A percentile compares a stretch with the other conserved stretches of the same genome.
Evolutionary conservation across 768 basidiomycete species (phyloP).

Genomic region (Gymnopilus junonius): DNA sequence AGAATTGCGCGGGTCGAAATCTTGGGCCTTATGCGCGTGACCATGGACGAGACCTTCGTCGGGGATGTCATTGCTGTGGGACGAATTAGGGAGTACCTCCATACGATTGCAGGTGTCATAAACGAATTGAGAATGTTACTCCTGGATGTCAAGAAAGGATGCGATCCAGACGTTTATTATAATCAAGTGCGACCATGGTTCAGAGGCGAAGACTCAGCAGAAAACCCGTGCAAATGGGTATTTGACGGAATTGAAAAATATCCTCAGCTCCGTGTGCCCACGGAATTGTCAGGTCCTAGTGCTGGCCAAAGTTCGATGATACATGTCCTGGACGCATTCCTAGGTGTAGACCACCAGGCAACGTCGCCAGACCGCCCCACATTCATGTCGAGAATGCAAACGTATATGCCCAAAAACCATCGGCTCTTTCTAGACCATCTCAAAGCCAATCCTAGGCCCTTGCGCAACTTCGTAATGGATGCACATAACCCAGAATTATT

Average conservation of each 20-base stretch:
- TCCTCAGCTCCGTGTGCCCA: slow-evolving; percentile 43
- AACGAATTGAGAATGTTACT: slow-evolving; percentile 70
- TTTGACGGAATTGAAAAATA: slow-evolving; percentile 51
- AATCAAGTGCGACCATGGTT: slow-evolving; percentile 84
- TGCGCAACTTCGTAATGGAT: slow-evolving; percentile 58
- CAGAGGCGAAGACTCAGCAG: slow-evolving; percentile 70
- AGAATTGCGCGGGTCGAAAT: slow-evolving; percentile 89
- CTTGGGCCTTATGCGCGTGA: slow-evolving; percentile 83
- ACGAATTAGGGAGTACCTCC: slow-evolving; percentile 71
- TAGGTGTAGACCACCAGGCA: slow-evolving; percentile 64
- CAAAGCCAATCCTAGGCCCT: slow-evolving; percentile 57
- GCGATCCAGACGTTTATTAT: slow-evolving; percentile 80
- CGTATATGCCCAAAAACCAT: slow-evolving; percentile 87
- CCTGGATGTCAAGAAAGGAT: slow-evolving; percentile 67
- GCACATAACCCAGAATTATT: slow-evolving; percentile 39
- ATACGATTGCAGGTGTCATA: slow-evolving; percentile 65
- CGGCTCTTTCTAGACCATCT: slow-evolving; percentile 78
- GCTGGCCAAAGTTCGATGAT: slow-evolving; percentile 86
- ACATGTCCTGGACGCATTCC: slow-evolving; percentile 76
- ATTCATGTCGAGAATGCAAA: slow-evolving; percentile 77
- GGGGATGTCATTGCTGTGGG: slow-evolving; percentile 67
- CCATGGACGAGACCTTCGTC: slow-evolving; percentile 91
- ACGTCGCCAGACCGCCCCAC: slow-evolving; percentile 35
- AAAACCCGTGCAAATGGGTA: slow-evolving; percentile 47
- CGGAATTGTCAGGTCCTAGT: slow-evolving; percentile 78